Percentiles rank a stretch among this genome's conserved stretches.
Evolutionary conservation across 768 basidiomycete species (phyloP).

Genomic region (Xerocomellus chrysenteron): DNA sequence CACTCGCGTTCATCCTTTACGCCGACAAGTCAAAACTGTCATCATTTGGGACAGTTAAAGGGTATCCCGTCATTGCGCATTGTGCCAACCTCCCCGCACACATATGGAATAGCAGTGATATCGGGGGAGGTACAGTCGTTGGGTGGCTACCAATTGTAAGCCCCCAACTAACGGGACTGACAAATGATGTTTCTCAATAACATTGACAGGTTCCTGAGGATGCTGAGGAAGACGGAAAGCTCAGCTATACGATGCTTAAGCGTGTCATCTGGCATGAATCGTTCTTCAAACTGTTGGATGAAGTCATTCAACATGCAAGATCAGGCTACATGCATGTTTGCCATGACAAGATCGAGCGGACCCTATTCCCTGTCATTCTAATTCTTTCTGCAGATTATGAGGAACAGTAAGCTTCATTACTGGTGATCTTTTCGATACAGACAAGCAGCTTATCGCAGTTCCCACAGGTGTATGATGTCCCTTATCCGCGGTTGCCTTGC

Average conservation of each 20-base stretch:
- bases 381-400: constrained; percentile 45
- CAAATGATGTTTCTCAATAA: no score
- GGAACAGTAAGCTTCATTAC: constrained; percentile 36
- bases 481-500: constrained; percentile 31
- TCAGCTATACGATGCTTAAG: constrained; percentile 33
- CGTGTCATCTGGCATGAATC: constrained; percentile 38
- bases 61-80: constrained; percentile 4
- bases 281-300: constrained; percentile 33
- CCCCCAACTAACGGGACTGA: no score
- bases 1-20: background rate
- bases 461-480: constrained; percentile 37
- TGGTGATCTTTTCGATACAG: no score
- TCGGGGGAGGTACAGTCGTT: constrained; percentile 17
- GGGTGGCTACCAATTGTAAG: constrained; percentile 18
- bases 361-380: constrained; percentile 37
- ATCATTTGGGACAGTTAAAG: constrained; percentile 9
- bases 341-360: constrained; percentile 21
- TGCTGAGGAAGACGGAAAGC: constrained; percentile 29
- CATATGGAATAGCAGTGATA: constrained; percentile 14
- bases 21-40: constrained; percentile 2
- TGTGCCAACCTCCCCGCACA: constrained; percentile 17
- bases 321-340: constrained; percentile 25
- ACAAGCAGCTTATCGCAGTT: no score
- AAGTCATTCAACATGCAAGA: constrained; percentile 16
- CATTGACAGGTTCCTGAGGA: constrained; percentile 33